These are phyloP conservation scores for Polygonum maritimum DNA, from an alignment of 148 eudicot genomes.

Conservation along the genomic window DNA sequence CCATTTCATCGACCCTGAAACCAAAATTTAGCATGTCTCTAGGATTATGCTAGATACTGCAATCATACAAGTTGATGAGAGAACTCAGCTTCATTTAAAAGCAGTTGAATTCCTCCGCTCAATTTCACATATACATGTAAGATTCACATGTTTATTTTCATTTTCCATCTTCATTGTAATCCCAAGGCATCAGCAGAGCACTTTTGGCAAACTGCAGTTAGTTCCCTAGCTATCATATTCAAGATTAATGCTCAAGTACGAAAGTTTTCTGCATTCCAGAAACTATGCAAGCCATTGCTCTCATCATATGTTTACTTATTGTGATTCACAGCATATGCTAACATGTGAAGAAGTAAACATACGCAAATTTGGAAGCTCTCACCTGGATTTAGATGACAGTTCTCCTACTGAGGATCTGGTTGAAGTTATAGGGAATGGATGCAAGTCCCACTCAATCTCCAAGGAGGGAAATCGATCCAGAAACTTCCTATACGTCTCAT, in stretches of 20 bases:
- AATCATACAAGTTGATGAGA: slow-evolving; percentile 6
- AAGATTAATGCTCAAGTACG: neutral
- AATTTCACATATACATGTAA: too few species aligned
- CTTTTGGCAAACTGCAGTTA: neutral
- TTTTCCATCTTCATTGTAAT: neutral
- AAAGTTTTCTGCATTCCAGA: neutral
- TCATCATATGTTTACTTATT: neutral
- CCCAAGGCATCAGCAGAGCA: neutral
- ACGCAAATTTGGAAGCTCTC: slow-evolving; percentile 1
- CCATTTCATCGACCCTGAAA: neutral
- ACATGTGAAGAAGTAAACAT: neutral
- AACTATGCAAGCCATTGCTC: neutral
- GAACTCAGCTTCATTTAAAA: slow-evolving; percentile 21
- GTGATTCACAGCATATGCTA: neutral
- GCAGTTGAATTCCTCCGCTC: neutral
- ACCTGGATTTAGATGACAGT: slow-evolving; percentile 51
- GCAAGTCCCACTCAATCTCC: slow-evolving; percentile 67
- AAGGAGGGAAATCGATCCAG: slow-evolving; percentile 39
- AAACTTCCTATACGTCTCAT: slow-evolving; percentile 38
- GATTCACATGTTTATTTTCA: neutral
- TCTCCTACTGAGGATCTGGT: slow-evolving; percentile 26
- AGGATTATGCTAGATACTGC: neutral
- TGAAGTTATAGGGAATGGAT: slow-evolving; percentile 46
- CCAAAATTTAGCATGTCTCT: neutral
- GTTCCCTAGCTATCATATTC: neutral